Evolutionary conservation across 331 rosid genomes (phyloP).

Genomic region (Malus hybrid): DNA sequence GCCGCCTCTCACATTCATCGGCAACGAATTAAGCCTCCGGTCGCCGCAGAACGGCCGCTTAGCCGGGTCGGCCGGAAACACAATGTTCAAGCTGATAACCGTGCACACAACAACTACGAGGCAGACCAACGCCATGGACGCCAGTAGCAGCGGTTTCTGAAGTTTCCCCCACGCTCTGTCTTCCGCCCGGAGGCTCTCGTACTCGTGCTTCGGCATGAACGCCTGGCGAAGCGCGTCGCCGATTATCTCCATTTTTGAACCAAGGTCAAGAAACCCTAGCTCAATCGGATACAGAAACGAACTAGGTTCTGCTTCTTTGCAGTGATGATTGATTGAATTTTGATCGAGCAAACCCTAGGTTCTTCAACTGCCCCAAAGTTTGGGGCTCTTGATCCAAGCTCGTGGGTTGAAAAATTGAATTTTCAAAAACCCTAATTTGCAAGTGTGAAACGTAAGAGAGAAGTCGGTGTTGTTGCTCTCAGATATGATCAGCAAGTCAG

Average conservation of each 20-base stretch:
- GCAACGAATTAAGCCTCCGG: conserved; percentile 52
- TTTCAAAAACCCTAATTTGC: neutral
- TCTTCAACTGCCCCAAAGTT: neutral
- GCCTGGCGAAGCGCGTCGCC: conserved; percentile 95
- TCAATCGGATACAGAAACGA: neutral
- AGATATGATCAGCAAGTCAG: neutral
- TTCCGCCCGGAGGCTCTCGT: conserved; percentile 75
- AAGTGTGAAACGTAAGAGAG: neutral
- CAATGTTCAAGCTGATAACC: conserved; percentile 57
- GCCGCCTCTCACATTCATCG: conserved; percentile 38
- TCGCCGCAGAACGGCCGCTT: conserved; percentile 67
- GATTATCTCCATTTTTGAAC: conserved; percentile 51
- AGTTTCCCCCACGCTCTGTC: conserved; percentile 81
- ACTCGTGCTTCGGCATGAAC: conserved; percentile 91
- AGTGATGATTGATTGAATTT: neutral
- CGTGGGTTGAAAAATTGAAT: no score
- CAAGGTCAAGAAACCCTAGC: conserved; percentile 6
- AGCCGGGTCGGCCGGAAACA: conserved; percentile 47
- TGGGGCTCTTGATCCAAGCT: neutral
- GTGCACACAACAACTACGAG: conserved; percentile 32
- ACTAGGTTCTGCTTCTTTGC: neutral
- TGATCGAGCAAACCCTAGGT: neutral
- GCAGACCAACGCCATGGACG: conserved; percentile 21
- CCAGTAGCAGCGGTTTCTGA: conserved; percentile 54
- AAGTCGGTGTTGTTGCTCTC: neutral